phyloP scores from a whole-genome alignment of 2,329 filamentous ascomycete genomes.

The Aspergillus luchuensis region DNA sequence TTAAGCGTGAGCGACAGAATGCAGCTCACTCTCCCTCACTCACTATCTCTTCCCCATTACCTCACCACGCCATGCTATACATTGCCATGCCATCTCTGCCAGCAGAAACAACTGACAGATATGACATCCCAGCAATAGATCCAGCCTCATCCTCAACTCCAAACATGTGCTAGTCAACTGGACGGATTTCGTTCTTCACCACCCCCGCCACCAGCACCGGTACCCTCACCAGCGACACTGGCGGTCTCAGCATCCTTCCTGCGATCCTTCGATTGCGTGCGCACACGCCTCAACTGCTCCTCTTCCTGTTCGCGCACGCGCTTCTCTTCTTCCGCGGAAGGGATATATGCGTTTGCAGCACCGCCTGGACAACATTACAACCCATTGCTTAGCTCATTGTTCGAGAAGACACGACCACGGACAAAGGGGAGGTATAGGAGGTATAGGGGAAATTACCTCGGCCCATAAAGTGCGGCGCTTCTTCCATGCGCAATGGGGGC shows the following conservation, averaged over 20 bases:
- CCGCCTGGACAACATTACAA: constrained; percentile 29
- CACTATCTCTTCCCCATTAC: background rate
- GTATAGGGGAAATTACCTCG: constrained; percentile 36
- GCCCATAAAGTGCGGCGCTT: constrained; percentile 45
- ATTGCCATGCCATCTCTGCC: background rate
- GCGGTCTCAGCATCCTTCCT: constrained; percentile 18
- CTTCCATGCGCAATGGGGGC: constrained; percentile 39
- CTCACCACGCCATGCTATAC: background rate
- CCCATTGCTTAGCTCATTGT: constrained; percentile 4
- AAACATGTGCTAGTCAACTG: constrained; percentile 15
- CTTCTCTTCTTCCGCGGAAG: constrained; percentile 30
- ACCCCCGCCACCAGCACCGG: background rate
- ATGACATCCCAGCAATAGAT: background rate
- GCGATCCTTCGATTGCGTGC: constrained; percentile 25
- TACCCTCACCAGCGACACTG: constrained; percentile 10
- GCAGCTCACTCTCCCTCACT: background rate
- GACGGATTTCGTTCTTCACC: constrained; percentile 8
- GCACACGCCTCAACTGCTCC: constrained; percentile 34
- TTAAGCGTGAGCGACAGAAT: background rate
- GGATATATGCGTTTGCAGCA: constrained; percentile 38
- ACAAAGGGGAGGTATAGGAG: background rate
- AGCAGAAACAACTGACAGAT: background rate
- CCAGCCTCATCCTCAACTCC: constrained; percentile 4
- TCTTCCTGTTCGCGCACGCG: constrained; percentile 36
- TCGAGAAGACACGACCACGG: background rate